Evolutionary conservation across 129 eudicot species (phyloP).

Genomic region (Kitagawia praeruptora): DNA sequence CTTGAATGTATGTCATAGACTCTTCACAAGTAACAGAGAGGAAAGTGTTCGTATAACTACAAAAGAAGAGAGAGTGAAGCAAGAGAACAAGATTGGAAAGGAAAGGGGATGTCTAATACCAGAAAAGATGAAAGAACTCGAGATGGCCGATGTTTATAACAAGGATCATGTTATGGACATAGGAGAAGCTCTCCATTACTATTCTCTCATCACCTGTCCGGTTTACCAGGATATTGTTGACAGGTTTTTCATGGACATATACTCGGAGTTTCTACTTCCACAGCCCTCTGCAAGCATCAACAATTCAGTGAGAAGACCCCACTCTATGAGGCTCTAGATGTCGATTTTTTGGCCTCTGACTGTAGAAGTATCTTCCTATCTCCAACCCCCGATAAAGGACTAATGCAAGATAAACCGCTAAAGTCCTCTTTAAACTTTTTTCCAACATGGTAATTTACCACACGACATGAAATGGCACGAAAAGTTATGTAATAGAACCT

Average conservation of each 20-base stretch:
- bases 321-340: conserved; percentile 24
- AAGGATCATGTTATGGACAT: conserved; percentile 64
- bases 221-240: conserved; percentile 70
- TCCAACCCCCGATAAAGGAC: not conserved
- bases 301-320: conserved; percentile 42
- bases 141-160: conserved; percentile 62
- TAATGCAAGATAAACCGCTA: no score
- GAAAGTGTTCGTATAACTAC: not conserved
- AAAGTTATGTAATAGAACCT: no score
- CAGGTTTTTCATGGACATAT: conserved; percentile 80
- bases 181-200: conserved; percentile 73
- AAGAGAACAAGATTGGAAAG: conserved; percentile 6
- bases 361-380: no score
- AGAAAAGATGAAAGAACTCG: conserved; percentile 66
- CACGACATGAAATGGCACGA: no score
- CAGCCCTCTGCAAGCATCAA: conserved; percentile 36
- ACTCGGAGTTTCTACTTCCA: conserved; percentile 44
- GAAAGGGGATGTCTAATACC: conserved; percentile 32
- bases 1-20: conserved; percentile 22
- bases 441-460: no score
- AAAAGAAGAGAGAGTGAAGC: conserved; percentile 1
- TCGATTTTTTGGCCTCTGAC: not conserved
- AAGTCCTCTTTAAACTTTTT: no score
- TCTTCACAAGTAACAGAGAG: conserved; percentile 11
- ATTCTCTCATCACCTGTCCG: conserved; percentile 69